Conservation (phyloP, 768 basidiomycete genomes). For the Hemileccinum rubropunctum region DNA sequence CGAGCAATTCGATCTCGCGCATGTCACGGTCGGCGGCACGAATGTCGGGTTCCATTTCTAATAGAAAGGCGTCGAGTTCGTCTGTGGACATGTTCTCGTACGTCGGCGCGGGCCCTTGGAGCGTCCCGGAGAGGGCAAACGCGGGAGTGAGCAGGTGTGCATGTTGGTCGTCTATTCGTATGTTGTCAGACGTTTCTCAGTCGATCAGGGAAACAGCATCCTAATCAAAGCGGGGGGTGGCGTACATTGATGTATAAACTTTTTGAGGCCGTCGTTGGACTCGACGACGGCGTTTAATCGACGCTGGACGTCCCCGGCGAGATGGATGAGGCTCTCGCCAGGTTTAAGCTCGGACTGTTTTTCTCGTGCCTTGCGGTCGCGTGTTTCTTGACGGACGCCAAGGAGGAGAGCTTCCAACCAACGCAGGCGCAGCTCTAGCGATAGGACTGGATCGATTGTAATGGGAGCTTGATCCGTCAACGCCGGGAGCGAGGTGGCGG, state of each 20-base stretch:
- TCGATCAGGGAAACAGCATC: no score
- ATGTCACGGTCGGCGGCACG: constrained; percentile 81
- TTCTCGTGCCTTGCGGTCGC: constrained; percentile 39
- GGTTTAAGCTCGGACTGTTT: constrained; percentile 40
- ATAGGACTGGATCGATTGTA: constrained; percentile 59
- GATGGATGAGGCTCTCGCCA: constrained; percentile 54
- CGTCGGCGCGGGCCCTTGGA: constrained; percentile 46
- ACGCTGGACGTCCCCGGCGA: constrained; percentile 60
- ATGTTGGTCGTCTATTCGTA: constrained; percentile 64
- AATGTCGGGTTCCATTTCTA: constrained; percentile 82
- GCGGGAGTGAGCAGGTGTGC: constrained; percentile 71
- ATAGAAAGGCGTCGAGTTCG: constrained; percentile 67
- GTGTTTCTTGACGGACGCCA: constrained; percentile 54
- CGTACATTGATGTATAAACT: constrained; percentile 73
- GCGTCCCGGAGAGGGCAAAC: constrained; percentile 68
- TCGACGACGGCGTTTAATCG: constrained; percentile 57
- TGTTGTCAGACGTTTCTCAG: no score
- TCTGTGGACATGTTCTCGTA: constrained; percentile 65
- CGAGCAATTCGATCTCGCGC: constrained; percentile 69
- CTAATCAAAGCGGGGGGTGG: neutral
- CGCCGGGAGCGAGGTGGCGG: constrained; percentile 11
- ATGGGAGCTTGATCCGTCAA: constrained; percentile 3
- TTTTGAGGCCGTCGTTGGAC: constrained; percentile 65
- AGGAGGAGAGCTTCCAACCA: constrained; percentile 79
- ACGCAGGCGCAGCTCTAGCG: constrained; percentile 70